Conservation (phyloP, 305 asterid genomes). For the Ajuga reptans region DNA sequence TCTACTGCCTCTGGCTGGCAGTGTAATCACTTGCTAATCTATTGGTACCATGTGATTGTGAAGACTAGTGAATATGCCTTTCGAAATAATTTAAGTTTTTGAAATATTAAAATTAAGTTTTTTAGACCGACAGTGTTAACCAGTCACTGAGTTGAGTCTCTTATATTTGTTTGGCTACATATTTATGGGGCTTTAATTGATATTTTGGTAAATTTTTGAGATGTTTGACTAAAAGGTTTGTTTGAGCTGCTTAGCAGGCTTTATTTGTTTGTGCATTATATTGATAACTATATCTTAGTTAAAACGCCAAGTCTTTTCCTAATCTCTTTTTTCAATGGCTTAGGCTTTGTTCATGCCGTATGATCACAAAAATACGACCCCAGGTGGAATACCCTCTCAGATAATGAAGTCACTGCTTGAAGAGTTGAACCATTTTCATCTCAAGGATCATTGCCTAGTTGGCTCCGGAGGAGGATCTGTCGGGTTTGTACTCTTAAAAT, state of each 20-base stretch:
- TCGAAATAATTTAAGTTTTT: neutral
- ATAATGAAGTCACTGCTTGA: conserved; percentile 77
- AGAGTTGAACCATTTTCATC: conserved; percentile 71
- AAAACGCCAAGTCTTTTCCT: neutral
- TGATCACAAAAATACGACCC: conserved; percentile 92
- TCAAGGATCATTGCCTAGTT: conserved; percentile 68
- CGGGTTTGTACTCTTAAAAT: conserved; percentile 54
- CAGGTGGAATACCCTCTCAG: conserved; percentile 68
- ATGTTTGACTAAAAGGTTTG: neutral
- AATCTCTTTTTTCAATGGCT: neutral
- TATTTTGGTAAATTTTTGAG: no score
- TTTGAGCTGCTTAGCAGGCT: neutral
- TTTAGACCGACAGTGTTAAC: neutral
- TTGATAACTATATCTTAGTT: conserved; percentile 7
- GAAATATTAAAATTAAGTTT: neutral
- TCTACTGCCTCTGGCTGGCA: conserved; percentile 13
- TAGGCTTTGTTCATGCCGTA: conserved; percentile 96
- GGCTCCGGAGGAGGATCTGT: conserved; percentile 99
- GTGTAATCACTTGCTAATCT: neutral
- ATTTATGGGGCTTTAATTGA: neutral
- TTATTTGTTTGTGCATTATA: conserved; percentile 7
- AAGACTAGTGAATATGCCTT: neutral
- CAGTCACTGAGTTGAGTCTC: neutral
- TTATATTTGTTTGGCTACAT: neutral
- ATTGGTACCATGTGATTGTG: neutral